A percentile compares a stretch with the other conserved stretches of the same genome.
These are phyloP conservation scores for Solanum tarapatanum DNA, from an alignment of 257 asterid genomes.

Conservation along the genomic window DNA sequence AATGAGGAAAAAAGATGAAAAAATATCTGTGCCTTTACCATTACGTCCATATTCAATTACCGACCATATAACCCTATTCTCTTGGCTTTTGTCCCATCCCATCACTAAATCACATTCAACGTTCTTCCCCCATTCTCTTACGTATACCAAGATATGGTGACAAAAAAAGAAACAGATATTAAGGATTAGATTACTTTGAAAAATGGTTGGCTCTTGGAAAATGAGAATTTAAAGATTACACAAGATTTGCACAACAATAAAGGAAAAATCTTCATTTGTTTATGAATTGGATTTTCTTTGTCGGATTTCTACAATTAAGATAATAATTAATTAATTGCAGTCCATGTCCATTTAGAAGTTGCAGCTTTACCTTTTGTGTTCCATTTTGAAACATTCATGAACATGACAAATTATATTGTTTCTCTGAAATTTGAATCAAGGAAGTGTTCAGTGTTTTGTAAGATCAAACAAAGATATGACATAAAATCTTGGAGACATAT, in stretches of 20 bases:
- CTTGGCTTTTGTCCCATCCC: background rate
- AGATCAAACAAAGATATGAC: background rate
- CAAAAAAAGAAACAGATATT: background rate
- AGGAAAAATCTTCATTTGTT: background rate
- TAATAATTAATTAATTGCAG: background rate
- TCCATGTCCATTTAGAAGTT: background rate
- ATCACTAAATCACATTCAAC: background rate
- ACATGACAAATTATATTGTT: background rate
- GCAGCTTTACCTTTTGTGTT: background rate
- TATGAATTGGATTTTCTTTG: background rate
- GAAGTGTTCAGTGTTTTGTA: background rate
- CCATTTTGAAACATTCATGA: background rate
- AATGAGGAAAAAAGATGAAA: too few species aligned
- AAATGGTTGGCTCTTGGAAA: background rate
- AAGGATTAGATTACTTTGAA: background rate
- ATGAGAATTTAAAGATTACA: background rate
- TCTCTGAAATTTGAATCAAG: background rate
- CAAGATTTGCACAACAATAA: background rate
- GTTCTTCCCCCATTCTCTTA: background rate
- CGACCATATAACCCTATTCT: constrained; percentile 11
- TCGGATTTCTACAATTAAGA: background rate
- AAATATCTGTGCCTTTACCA: background rate
- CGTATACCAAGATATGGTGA: background rate
- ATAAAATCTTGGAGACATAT: background rate
- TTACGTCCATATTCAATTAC: background rate